A percentile compares a stretch with the other conserved stretches of the same genome.
phyloP scores from a whole-genome alignment of 441 rosid species.

The Populus tomentosa region DNA sequence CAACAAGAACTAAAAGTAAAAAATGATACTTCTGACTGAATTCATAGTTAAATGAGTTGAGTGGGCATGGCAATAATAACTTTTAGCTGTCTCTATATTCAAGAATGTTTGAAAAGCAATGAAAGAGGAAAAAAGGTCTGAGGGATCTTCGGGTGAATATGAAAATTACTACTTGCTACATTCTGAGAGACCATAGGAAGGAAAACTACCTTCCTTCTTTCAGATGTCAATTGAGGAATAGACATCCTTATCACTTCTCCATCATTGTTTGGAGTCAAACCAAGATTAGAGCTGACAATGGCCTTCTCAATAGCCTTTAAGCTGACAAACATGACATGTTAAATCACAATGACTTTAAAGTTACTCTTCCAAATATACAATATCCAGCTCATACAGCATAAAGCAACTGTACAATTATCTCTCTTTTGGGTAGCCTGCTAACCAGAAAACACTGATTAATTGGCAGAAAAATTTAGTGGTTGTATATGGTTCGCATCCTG shows the following conservation, averaged over 20 bases:
- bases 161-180: not conserved
- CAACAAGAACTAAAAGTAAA: not conserved
- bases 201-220: constrained; percentile 74
- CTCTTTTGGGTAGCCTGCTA: not conserved
- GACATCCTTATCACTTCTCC: constrained; percentile 82
- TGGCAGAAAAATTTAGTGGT: not conserved
- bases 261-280: constrained; percentile 78
- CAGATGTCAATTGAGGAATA: constrained; percentile 78
- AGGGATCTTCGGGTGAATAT: not conserved
- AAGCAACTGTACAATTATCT: not conserved
- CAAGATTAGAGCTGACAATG: constrained; percentile 77
- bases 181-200: constrained; percentile 14
- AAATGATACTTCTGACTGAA: not conserved
- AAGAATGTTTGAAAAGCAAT: not conserved
- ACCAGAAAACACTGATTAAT: not conserved
- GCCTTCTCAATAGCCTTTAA: constrained; percentile 91
- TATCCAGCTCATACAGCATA: not conserved
- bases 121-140: not conserved
- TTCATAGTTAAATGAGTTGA: not conserved
- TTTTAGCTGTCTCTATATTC: not conserved
- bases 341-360: constrained; percentile 13
- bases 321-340: constrained; percentile 36
- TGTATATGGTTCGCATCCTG: not conserved
- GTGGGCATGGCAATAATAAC: not conserved
- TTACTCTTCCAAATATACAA: not conserved